Base-by-base conservation (phyloP, 1,139 yeast genomes). In the Saccharomyces hybrid region DNA sequence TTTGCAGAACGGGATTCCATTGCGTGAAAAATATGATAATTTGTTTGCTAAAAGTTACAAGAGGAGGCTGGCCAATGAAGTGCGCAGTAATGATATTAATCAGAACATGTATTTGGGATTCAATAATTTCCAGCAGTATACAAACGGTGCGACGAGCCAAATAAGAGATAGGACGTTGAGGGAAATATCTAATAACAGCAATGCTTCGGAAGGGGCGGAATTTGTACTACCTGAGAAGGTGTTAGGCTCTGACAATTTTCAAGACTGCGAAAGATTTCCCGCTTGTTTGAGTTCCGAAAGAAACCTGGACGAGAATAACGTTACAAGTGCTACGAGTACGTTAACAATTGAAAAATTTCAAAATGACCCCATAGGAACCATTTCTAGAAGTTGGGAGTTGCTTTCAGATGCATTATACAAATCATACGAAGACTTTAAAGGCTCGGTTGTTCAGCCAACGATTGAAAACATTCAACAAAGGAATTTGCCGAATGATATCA, bases 311-410 rank as follows among this genome's bases (percentile, higher is more conserved):
- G 44, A 19, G 3, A 19, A 38, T 38, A 19, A 38, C 9, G 13
- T 9, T 16, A 5, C 26, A 38, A 38, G 23, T 19, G 44, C 44
- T 13, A 16, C 44, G 16, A 38, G 44, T 19, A 38, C 44, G n/a
- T 19, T 38, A 11, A 38, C 44, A 3, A 38, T 38, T n/a, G 93
- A 88, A 61, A 84, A 83, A 54, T 75, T 90, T 57, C 96, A 88
- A 65, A 73, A 73, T 46, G 97, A 91, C 65, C 97, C 97, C 5
- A 68, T 89, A 55, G 96, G 95, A 6, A 84, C 96, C 0, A 77
- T 91, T 55, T 73, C 88, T 32, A 88, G 85, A 70, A 97, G 98
- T n/a, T 91, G 97, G 97, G 93, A 95, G 3, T 74, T 90, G 61
- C 88, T 91, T 66, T 84, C 96, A 14, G 78, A 83, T 19, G 81